Conservation (phyloP, 805 yeast genomes). For the Diddensiella santjacobensis region DNA sequence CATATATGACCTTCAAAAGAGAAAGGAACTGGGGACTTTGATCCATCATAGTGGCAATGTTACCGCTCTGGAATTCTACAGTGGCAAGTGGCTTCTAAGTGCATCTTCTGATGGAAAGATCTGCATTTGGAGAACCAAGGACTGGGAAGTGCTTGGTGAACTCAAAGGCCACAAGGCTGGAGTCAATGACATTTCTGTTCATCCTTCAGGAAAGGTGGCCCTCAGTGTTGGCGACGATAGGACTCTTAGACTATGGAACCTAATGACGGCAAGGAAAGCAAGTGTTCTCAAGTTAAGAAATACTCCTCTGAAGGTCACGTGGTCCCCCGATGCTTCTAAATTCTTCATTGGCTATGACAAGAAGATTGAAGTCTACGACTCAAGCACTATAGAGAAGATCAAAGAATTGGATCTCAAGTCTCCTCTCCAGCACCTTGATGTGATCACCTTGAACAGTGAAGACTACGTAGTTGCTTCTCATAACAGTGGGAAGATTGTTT, state of each 20-base stretch:
- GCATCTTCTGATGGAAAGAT: slow-evolving; percentile 90
- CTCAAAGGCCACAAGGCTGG: slow-evolving; percentile 86
- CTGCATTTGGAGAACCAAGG: slow-evolving; percentile 90
- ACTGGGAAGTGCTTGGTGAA: slow-evolving; percentile 90
- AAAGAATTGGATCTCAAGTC: slow-evolving; percentile 41
- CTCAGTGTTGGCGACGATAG: slow-evolving; percentile 83
- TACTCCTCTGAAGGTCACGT: slow-evolving; percentile 37
- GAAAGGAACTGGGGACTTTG: slow-evolving; percentile 89
- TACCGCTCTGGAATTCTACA: slow-evolving; percentile 62
- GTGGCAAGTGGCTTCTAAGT: slow-evolving; percentile 75
- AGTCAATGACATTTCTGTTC: slow-evolving; percentile 81
- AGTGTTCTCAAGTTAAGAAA: slow-evolving; percentile 56
- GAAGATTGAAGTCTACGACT: slow-evolving; percentile 60
- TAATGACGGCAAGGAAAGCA: slow-evolving; percentile 95
- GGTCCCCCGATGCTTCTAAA: slow-evolving; percentile 64
- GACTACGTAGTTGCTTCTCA: slow-evolving; percentile 66
- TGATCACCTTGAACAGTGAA: slow-evolving; percentile 39
- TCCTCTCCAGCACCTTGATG: slow-evolving; percentile 66
- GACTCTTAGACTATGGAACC: slow-evolving; percentile 86
- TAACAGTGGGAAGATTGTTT: slow-evolving; percentile 65
- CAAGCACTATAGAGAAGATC: slow-evolving; percentile 56
- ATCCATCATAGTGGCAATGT: slow-evolving; percentile 87
- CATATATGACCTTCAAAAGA: slow-evolving; percentile 86
- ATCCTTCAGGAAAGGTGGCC: slow-evolving; percentile 86
- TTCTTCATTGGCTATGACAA: slow-evolving; percentile 73